These are phyloP conservation scores for Phaeosphaeria sp. DNA, from an alignment of 2,329 filamentous ascomycete genomes.

Conservation along the genomic window DNA sequence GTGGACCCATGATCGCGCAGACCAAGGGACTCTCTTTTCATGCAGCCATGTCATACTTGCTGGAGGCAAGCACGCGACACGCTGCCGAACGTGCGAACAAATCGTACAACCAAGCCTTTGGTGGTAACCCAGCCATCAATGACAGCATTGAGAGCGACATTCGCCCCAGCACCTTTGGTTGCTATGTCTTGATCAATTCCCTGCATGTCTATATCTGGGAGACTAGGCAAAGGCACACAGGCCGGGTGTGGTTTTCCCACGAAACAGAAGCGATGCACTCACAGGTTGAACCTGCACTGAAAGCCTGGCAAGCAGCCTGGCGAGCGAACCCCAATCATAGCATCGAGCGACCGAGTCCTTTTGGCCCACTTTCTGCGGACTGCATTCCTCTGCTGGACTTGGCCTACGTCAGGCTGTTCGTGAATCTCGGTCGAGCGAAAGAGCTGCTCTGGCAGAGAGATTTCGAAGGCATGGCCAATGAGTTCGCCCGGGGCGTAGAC, in stretches of 20 bases:
- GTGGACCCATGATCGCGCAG: constrained; percentile 72
- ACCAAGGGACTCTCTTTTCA: constrained; percentile 81
- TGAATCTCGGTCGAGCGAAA: constrained; percentile 90
- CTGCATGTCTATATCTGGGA: constrained; percentile 99
- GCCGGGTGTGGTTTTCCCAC: constrained; percentile 85
- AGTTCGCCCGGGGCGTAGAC: constrained; percentile 79
- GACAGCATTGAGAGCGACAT: constrained; percentile 68
- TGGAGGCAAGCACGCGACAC: constrained; percentile 76
- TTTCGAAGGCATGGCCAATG: constrained; percentile 89
- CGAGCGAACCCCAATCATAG: constrained; percentile 84
- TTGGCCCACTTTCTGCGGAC: constrained; percentile 85
- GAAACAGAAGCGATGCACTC: constrained; percentile 96
- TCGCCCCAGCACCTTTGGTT: constrained; percentile 88
- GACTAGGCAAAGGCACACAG: constrained; percentile 87
- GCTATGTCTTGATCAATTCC: constrained; percentile 88
- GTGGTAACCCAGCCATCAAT: constrained; percentile 54
- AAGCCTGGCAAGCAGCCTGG: constrained; percentile 95
- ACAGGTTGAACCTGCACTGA: constrained; percentile 90
- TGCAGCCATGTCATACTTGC: constrained; percentile 77
- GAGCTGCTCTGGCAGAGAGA: constrained; percentile 94
- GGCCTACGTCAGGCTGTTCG: constrained; percentile 89
- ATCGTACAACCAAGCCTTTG: constrained; percentile 56
- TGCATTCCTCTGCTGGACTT: constrained; percentile 90
- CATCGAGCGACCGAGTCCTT: constrained; percentile 83
- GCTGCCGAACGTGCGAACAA: constrained; percentile 48